phyloP scores from a whole-genome alignment of 2,329 filamentous ascomycete species.

The Cytospora chrysosperma region DNA sequence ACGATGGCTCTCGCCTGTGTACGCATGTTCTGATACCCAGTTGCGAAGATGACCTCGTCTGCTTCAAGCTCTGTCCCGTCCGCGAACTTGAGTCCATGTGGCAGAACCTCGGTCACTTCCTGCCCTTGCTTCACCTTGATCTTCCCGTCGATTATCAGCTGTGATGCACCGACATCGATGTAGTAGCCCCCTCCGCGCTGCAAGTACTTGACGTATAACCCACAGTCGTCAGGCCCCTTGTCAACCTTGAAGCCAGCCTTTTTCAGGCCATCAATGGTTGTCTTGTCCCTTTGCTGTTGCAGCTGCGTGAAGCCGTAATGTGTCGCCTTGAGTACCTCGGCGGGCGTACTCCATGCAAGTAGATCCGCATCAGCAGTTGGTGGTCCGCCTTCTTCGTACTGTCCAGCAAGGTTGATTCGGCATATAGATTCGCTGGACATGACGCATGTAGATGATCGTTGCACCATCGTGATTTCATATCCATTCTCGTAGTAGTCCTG shows the following conservation, averaged over 20 bases:
- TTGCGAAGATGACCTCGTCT: conserved; percentile 63
- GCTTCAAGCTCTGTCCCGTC: conserved; percentile 58
- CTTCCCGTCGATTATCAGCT: conserved; percentile 62
- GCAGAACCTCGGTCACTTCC: conserved; percentile 51
- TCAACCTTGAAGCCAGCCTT: conserved; percentile 62
- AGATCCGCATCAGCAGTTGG: conserved; percentile 67
- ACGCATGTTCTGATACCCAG: conserved; percentile 68
- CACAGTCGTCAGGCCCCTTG: conserved; percentile 53
- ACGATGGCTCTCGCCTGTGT: conserved; percentile 61
- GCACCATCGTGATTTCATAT: conserved; percentile 67
- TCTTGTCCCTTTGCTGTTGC: conserved; percentile 39
- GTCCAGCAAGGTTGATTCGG: conserved; percentile 51
- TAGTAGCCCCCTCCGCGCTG: conserved; percentile 69
- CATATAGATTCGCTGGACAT: conserved; percentile 54
- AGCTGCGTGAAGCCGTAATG: conserved; percentile 42
- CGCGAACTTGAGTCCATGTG: conserved; percentile 45
- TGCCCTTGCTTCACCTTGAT: conserved; percentile 62
- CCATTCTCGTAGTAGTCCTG: conserved; percentile 68
- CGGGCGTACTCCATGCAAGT: conserved; percentile 55
- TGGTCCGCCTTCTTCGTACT: conserved; percentile 53
- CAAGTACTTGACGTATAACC: conserved; percentile 62
- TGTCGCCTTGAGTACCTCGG: conserved; percentile 58
- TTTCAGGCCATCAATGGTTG: conserved; percentile 44
- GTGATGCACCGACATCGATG: conserved; percentile 64
- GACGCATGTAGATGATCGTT: conserved; percentile 65